A percentile compares a stretch with the other conserved stretches of the same genome.
Conservation (phyloP, 106 monocot species). For the Dendrobium chrysotoxum region DNA sequence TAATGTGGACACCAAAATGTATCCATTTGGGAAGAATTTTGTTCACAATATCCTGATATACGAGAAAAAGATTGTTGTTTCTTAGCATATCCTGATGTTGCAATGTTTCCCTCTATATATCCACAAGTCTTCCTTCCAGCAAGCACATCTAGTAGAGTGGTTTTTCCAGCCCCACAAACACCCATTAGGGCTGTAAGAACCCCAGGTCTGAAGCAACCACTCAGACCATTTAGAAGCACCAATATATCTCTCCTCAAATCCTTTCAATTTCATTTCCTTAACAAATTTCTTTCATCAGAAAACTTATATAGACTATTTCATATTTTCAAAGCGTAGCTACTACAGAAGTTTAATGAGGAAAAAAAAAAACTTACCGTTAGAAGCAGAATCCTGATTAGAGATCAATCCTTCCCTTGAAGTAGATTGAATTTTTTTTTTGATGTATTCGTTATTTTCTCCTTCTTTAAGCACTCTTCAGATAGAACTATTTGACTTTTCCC, state of each 20-base stretch:
- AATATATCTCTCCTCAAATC: background rate
- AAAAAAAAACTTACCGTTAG: background rate
- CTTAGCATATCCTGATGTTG: background rate
- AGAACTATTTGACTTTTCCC: background rate
- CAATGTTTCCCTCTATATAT: background rate
- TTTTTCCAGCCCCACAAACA: background rate
- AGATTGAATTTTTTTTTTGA: background rate
- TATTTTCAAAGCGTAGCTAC: background rate
- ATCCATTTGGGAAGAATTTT: background rate
- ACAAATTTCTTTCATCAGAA: background rate
- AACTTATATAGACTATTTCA: background rate
- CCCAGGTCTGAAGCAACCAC: background rate
- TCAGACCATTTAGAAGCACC: background rate
- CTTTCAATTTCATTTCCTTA: background rate
- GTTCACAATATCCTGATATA: background rate
- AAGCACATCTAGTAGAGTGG: background rate
- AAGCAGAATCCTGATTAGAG: background rate
- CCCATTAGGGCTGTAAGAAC: background rate
- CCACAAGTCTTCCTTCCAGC: background rate
- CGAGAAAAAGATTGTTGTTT: background rate
- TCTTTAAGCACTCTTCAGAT: background rate
- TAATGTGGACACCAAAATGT: background rate
- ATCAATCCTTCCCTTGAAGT: background rate
- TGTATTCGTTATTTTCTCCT: background rate
- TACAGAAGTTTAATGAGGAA: background rate